These are phyloP conservation scores for Piper betle DNA, from an alignment of 164 flowering plant genomes.

Conservation along the genomic window DNA sequence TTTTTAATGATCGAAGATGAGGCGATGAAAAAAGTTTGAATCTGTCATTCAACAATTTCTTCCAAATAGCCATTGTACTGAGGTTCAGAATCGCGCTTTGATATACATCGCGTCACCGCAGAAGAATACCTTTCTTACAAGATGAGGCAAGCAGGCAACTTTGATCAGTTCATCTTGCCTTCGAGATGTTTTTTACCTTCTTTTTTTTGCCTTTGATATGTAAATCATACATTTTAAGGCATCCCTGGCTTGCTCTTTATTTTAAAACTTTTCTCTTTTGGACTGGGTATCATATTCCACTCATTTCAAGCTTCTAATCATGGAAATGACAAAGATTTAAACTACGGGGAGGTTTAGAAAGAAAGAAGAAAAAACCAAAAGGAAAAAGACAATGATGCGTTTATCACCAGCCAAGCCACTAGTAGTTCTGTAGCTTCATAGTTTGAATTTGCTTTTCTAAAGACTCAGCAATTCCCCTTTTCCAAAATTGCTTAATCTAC, in stretches of 20 bases:
- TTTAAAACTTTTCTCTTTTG: not conserved
- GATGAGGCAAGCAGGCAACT: not conserved
- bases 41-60: too few relatives aligned
- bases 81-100: not conserved
- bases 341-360: not conserved
- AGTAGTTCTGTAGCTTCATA: not conserved
- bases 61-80: too few relatives aligned
- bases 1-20: too few relatives aligned
- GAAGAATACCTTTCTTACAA: not conserved
- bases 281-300: constrained; percentile 2
- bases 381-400: not conserved
- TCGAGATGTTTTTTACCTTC: constrained; percentile 1
- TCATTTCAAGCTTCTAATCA: constrained; percentile 3
- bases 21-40: too few relatives aligned
- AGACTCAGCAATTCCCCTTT: not conserved
- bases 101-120: not conserved
- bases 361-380: not conserved
- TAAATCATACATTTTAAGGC: not conserved
- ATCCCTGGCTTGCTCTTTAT: not conserved
- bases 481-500: not conserved
- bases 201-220: constrained; percentile 1
- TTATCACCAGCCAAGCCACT: not conserved
- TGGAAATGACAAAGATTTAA: not conserved
- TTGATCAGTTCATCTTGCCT: not conserved
- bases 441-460: not conserved